These are phyloP conservation scores for Nitzschia sp. DNA, from an alignment of 108 stramenopile species.

Conservation along the genomic window DNA sequence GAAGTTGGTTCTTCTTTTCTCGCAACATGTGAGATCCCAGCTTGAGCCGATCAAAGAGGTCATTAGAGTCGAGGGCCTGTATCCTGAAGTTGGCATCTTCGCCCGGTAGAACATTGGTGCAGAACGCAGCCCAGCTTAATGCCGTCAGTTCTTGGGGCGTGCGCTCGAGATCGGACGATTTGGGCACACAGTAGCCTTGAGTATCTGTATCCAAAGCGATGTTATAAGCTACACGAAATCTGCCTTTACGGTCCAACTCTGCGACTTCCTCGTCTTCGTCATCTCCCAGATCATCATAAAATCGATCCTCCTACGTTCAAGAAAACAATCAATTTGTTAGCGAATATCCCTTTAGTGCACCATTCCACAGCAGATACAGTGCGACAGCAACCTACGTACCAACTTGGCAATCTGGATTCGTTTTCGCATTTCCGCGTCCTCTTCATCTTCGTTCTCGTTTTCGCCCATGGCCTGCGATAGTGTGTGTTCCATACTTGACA, in stretches of 20 bases:
- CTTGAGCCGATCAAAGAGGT: constrained; percentile 62
- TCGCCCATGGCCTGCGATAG: constrained; percentile 29
- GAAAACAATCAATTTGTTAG: too few relatives aligned
- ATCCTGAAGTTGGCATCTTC: constrained; percentile 55
- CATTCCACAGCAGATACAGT: too few relatives aligned
- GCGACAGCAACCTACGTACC: constrained; percentile 13
- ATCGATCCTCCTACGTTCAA: constrained; percentile 43
- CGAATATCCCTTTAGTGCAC: too few relatives aligned
- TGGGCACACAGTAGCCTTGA: constrained; percentile 36
- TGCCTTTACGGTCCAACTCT: constrained; percentile 25
- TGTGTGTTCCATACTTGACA: constrained; percentile 60
- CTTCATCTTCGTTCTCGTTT: constrained; percentile 33
- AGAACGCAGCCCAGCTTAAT: constrained; percentile 82
- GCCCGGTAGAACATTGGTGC: constrained; percentile 46
- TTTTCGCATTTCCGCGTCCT: constrained; percentile 43
- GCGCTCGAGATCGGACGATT: constrained; percentile 18
- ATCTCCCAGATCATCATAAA: constrained; percentile 44
- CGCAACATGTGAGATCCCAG: constrained; percentile 67
- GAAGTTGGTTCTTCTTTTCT: constrained; percentile 55
- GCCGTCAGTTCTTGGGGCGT: constrained; percentile 73
- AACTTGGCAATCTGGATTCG: constrained; percentile 75
- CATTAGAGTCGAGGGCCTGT: constrained; percentile 64
- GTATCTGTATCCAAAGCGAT: constrained; percentile 46
- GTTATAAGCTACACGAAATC: constrained; percentile 35
- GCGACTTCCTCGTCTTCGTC: constrained; percentile 38